Evolutionary conservation across 169 alveolate genomes (phyloP).

Genomic region (Plasmodium adleri): DNA sequence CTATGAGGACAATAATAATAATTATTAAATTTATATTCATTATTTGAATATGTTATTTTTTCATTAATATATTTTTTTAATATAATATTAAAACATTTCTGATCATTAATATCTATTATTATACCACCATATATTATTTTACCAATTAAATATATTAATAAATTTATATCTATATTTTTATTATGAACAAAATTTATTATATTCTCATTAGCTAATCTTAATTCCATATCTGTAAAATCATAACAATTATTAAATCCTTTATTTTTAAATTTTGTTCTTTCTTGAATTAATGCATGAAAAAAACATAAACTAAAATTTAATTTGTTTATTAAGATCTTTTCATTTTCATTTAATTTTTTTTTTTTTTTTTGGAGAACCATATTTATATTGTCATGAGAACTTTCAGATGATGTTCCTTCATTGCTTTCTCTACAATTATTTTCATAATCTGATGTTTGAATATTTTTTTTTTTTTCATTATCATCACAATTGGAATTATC

Average conservation of each 20-base stretch:
- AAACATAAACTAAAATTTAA: constrained; percentile 61
- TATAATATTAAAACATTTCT: constrained; percentile 61
- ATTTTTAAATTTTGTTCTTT: constrained; percentile 66
- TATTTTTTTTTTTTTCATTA: too few relatives aligned
- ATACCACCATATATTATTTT: constrained; percentile 74
- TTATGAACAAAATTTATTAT: constrained; percentile 45
- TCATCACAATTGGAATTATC: too few relatives aligned
- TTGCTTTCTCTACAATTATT: too few relatives aligned
- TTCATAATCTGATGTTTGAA: too few relatives aligned
- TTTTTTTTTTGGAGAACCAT: not conserved
- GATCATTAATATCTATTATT: constrained; percentile 69
- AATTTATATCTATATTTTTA: constrained; percentile 66
- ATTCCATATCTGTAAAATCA: constrained; percentile 74
- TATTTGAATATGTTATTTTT: constrained; percentile 49
- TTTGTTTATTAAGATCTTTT: constrained; percentile 47
- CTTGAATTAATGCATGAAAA: constrained; percentile 74
- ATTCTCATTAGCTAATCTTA: constrained; percentile 50
- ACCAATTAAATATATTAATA: constrained; percentile 63
- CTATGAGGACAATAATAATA: constrained; percentile 74
- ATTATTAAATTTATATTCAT: constrained; percentile 47
- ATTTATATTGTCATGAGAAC: too few relatives aligned
- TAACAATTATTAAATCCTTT: constrained; percentile 59
- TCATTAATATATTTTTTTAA: constrained; percentile 66
- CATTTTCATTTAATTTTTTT: constrained; percentile 38
- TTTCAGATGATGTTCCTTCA: too few relatives aligned